phyloP scores from a whole-genome alignment of 2,329 filamentous ascomycete species.

The Ceratocystis cubensis region DNA sequence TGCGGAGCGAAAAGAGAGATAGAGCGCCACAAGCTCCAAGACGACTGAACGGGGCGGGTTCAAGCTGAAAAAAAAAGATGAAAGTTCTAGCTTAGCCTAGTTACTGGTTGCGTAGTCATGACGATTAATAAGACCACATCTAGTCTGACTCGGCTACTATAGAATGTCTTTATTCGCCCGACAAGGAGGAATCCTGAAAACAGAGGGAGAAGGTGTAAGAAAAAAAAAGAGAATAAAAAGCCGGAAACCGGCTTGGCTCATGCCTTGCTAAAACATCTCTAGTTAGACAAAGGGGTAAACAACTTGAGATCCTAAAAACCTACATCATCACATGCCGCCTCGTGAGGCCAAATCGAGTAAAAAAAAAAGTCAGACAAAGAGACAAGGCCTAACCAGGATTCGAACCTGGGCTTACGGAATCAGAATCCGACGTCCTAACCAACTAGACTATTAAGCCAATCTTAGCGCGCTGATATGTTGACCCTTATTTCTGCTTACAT shows the following conservation, averaged over 20 bases:
- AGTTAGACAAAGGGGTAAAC: background rate
- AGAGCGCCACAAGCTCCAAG: background rate
- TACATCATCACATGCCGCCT: background rate
- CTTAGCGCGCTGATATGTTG: background rate
- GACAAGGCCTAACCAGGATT: conserved; percentile 11
- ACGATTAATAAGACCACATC: background rate
- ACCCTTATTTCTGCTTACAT: too few relatives aligned
- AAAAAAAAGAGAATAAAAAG: background rate
- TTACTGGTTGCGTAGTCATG: background rate
- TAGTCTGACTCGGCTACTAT: background rate
- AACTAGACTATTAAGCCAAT: conserved; percentile 12
- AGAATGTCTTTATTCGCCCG: too few relatives aligned
- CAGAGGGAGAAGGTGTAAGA: background rate
- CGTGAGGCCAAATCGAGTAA: background rate
- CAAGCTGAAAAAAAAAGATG: background rate
- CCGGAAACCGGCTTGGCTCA: background rate
- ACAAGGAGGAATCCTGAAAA: background rate
- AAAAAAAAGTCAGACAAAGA: background rate
- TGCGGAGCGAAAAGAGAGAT: background rate
- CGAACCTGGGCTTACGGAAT: conserved; percentile 14
- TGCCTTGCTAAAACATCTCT: background rate
- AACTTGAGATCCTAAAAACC: background rate
- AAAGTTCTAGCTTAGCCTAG: too few relatives aligned
- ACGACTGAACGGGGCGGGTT: background rate
- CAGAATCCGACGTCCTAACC: conserved; percentile 6